Evolutionary conservation across 345 rosid species (phyloP), one percentile per base, ranked within the genome.

Genomic region (Dimocarpus longan): DNA sequence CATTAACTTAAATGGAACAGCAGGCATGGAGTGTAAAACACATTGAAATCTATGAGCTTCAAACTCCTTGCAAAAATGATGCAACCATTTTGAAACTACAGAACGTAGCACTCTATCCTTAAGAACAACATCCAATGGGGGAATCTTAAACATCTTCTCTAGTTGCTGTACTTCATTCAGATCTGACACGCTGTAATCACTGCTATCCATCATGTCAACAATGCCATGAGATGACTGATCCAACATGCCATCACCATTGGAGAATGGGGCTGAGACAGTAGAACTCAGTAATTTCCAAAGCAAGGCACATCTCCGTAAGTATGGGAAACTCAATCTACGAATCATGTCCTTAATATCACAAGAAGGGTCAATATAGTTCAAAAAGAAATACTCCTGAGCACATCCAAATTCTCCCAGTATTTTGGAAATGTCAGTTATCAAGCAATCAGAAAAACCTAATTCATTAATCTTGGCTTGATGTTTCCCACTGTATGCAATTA

Each of bases 281-380:
- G 89, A 85, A 72, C 83, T 90, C 70, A 96, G 82, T 78, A 96
- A 83, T 84, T 76, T 91, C 99, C 97, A 94, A 57, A 96, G 86
- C 82, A 96, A 86, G 21, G 94, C 97, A 85, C 99, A 96, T 82
- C 98, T 90, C 90, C 99, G 86, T 89, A 96, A 76, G 81, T 89
- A 96, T 65, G 99, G 95, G 75, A 93, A 90, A 85, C 87, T 90
- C 85, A 83, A 81, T 81, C 82, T 89, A 54, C 88, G 91, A 83
- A 96, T 82, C 72, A 81, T 83, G 52, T 84, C 89, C 74, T 81
- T 86, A 32, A 89, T 77, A 82, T 86, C 88, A 80, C 82, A 82
- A 74, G 90, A 84, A 28, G 79, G 70, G 71, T 89, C 93, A 66
- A 88, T 70, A 70, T 83, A 77, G 77, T 84, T 85, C 24, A 91